These are phyloP conservation scores for Dorcoceras hygrometricum DNA, from an alignment of 257 asterid genomes.

Conservation along the genomic window DNA sequence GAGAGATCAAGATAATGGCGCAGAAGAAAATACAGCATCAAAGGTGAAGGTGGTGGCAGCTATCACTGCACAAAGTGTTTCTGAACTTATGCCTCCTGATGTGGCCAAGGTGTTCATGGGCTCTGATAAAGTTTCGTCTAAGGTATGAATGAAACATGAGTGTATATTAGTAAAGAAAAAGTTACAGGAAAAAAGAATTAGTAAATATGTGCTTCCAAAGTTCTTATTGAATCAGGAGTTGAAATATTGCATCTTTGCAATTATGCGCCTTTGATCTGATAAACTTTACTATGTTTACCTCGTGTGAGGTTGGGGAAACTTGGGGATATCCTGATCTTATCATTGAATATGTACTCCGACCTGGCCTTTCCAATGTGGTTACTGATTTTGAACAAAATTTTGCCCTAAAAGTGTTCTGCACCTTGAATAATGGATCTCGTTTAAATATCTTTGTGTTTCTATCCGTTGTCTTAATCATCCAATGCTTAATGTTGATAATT, in stretches of 20 bases:
- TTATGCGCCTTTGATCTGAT: conserved; percentile 1
- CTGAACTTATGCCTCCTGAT: conserved; percentile 94
- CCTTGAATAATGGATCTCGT: background rate
- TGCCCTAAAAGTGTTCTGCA: background rate
- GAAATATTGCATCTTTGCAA: background rate
- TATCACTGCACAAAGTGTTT: conserved; percentile 62
- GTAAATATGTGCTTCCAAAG: conserved; percentile 6
- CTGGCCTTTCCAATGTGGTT: background rate
- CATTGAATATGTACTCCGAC: background rate
- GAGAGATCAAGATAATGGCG: conserved; percentile 43
- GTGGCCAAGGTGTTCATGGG: conserved; percentile 82
- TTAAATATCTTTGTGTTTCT: background rate
- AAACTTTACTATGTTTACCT: background rate
- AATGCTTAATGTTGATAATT: conserved; percentile 6
- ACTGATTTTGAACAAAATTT: background rate
- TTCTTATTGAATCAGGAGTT: background rate
- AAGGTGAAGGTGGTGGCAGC: conserved; percentile 53
- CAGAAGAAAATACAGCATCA: conserved; percentile 50
- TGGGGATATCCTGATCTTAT: background rate
- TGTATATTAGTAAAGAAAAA: conserved; percentile 11
- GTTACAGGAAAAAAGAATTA: background rate
- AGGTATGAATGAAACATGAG: conserved; percentile 43
- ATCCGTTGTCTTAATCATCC: background rate
- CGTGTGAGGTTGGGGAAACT: conserved; percentile 10
- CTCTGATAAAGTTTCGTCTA: conserved; percentile 69